These are phyloP conservation scores for Puccinia coronata DNA, from an alignment of 1,284 basidiomycete species.

Conservation along the genomic window DNA sequence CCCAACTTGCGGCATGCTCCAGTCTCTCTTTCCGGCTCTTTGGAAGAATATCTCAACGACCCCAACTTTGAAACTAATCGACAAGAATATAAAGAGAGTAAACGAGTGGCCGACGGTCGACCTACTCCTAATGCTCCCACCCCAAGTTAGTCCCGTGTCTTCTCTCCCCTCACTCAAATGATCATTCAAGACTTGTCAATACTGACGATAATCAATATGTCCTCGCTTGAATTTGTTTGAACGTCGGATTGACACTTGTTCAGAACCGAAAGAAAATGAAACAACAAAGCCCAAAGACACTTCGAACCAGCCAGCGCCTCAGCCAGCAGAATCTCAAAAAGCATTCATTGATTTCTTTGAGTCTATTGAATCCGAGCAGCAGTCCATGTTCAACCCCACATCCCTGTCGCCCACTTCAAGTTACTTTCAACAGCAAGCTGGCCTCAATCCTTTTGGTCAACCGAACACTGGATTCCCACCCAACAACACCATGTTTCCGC, in stretches of 20 bases:
- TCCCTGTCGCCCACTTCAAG: constrained; percentile 54
- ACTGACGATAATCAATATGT: constrained; percentile 12
- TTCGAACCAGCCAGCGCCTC: constrained; percentile 49
- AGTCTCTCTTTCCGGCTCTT: constrained; percentile 82
- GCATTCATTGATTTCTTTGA: constrained; percentile 83
- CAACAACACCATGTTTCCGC: constrained; percentile 55
- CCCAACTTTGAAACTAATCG: constrained; percentile 94
- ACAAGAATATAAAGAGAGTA: constrained; percentile 84
- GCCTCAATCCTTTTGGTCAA: constrained; percentile 51
- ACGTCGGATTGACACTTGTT: neutral
- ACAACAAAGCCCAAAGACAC: constrained; percentile 25
- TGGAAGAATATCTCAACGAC: constrained; percentile 94
- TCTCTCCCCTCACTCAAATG: neutral
- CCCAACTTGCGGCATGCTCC: constrained; percentile 86
- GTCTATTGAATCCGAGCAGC: constrained; percentile 80
- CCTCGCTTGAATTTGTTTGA: constrained; percentile 17
- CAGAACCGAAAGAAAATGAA: constrained; percentile 48
- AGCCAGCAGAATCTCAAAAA: constrained; percentile 57
- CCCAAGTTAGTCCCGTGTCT: constrained; percentile 54
- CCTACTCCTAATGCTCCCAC: constrained; percentile 56
- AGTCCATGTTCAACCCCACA: constrained; percentile 71
- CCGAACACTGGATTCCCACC: constrained; percentile 1
- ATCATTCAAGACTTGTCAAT: constrained; percentile 52
- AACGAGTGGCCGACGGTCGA: constrained; percentile 70
- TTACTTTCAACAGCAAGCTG: constrained; percentile 32